These are phyloP conservation scores for Populus hybrid DNA, from an alignment of 441 rosid species.

Conservation along the genomic window DNA sequence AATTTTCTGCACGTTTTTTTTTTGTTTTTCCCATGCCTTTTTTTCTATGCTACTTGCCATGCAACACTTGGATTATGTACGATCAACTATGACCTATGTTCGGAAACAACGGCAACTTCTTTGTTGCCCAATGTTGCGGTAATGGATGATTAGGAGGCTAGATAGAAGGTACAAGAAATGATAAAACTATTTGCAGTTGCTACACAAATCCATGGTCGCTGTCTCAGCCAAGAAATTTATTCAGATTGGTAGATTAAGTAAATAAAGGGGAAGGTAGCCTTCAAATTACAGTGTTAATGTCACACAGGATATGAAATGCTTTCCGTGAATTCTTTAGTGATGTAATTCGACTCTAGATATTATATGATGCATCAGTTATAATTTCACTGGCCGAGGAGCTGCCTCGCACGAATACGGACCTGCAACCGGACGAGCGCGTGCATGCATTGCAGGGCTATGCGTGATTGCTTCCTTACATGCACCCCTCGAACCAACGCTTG, in stretches of 20 bases:
- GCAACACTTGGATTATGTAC: not conserved
- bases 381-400: slow-evolving; percentile 41
- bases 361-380: slow-evolving; percentile 12
- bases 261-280: not conserved
- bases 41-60: not conserved
- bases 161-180: not conserved
- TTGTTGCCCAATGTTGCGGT: not conserved
- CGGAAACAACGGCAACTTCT: not conserved
- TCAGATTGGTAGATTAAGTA: not conserved
- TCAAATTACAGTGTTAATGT: not conserved
- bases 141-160: not conserved
- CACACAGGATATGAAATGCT: not conserved
- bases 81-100: not conserved
- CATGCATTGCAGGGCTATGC: slow-evolving; percentile 68
- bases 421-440: slow-evolving; percentile 72
- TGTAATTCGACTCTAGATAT: not conserved
- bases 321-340: not conserved
- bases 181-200: not conserved
- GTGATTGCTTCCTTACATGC: slow-evolving; percentile 53
- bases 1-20: not conserved
- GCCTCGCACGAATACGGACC: slow-evolving; percentile 67
- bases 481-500: slow-evolving; percentile 72
- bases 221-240: not conserved
- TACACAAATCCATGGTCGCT: not conserved
- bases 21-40: not conserved